phyloP scores from a whole-genome alignment of 768 basidiomycete species.

The Lactarius hengduanensis region DNA sequence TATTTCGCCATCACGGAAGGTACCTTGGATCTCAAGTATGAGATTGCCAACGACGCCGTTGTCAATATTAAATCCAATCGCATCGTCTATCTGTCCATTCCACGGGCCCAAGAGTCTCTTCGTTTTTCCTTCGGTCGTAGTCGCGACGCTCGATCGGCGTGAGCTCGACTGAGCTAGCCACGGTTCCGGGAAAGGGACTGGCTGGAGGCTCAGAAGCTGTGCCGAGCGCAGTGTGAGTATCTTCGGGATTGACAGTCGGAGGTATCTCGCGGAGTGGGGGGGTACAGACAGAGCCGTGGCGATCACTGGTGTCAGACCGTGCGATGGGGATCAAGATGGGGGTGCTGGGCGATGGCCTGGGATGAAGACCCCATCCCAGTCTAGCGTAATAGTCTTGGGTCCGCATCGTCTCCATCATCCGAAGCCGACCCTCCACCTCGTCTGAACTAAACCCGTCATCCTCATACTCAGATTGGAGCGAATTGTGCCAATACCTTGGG shows the following conservation, averaged over 20 bases:
- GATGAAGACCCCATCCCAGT: background rate
- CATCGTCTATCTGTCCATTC: constrained; percentile 38
- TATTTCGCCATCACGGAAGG: constrained; percentile 82
- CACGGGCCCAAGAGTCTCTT: constrained; percentile 40
- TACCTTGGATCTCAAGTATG: constrained; percentile 86
- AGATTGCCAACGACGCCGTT: constrained; percentile 93
- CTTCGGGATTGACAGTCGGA: constrained; percentile 36
- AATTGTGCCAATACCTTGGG: constrained; percentile 58
- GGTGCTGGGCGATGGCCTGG: background rate
- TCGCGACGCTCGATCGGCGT: constrained; percentile 26
- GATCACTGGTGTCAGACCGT: constrained; percentile 21
- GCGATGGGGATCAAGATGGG: background rate
- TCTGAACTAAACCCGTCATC: constrained; percentile 75
- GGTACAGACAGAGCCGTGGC: constrained; percentile 28
- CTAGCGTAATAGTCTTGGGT: constrained; percentile 18
- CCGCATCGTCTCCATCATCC: constrained; percentile 36
- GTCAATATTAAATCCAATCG: constrained; percentile 60
- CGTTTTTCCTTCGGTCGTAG: constrained; percentile 33
- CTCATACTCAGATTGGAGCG: constrained; percentile 63
- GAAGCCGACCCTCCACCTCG: constrained; percentile 38
- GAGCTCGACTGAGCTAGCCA: constrained; percentile 19
- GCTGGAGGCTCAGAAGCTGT: constrained; percentile 28
- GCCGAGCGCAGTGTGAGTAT: constrained; percentile 39
- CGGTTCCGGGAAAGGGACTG: constrained; percentile 35
- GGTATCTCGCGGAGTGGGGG: constrained; percentile 31